Evolutionary conservation across 116 monocot species (phyloP).

Genomic region (Zostera marina): DNA sequence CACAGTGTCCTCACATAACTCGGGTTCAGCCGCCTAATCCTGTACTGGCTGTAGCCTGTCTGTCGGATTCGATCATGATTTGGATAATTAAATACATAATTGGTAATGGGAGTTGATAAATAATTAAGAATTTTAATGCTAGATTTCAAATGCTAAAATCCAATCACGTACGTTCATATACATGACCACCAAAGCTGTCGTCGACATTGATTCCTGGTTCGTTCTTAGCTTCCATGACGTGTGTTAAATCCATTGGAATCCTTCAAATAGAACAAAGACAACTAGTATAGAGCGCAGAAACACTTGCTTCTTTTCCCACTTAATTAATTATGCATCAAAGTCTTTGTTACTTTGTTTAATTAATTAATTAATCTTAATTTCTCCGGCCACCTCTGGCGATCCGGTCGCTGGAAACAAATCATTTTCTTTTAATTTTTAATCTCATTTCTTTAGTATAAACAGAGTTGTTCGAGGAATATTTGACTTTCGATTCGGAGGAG

Average conservation of each 20-base stretch:
- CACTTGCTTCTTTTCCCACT: not conserved
- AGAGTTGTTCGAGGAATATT: not conserved
- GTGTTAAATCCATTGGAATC: constrained; percentile 5
- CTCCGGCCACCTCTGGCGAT: too few species aligned
- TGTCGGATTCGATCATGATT: too few species aligned
- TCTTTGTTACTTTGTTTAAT: not conserved
- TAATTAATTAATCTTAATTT: too few species aligned
- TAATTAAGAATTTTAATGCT: not conserved
- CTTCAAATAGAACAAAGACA: constrained; percentile 4
- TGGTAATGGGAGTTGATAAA: not conserved
- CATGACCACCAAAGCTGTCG: constrained; percentile 4
- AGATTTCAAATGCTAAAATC: constrained; percentile 8
- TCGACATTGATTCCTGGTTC: too few species aligned
- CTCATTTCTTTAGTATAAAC: not conserved
- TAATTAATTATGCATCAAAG: not conserved
- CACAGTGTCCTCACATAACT: not conserved
- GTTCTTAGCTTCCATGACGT: constrained; percentile 3
- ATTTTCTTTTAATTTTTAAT: not conserved
- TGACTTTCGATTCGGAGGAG: not conserved
- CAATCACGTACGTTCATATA: too few species aligned
- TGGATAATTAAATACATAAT: not conserved
- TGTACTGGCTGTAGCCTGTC: not conserved
- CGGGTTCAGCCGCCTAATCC: not conserved
- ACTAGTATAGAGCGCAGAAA: not conserved
- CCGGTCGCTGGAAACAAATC: too few species aligned